Evolutionary conservation across 1,284 basidiomycete genomes (phyloP).

Genomic region (Apiotrichum mycotoxinovorans): DNA sequence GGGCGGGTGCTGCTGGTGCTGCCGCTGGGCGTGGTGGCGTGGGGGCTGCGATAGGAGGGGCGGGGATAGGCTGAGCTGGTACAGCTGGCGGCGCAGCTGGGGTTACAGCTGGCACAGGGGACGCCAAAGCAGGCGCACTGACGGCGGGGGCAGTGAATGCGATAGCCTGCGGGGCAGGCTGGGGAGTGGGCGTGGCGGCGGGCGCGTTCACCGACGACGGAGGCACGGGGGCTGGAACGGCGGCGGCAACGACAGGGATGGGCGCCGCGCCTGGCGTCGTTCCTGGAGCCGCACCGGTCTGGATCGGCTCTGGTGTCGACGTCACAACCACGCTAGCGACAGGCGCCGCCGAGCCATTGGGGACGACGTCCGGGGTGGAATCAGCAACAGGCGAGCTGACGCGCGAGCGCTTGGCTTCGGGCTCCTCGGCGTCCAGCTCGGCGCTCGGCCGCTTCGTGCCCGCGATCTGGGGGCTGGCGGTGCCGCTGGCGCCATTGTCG

Average conservation of each 20-base stretch:
- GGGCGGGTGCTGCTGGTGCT: conserved; percentile 3
- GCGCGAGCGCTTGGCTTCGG: conserved; percentile 9
- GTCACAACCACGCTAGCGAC: neutral
- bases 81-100: neutral
- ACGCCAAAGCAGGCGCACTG: neutral
- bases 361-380: no score
- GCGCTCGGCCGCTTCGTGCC: neutral
- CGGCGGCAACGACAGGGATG: neutral
- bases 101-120: no score
- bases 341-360: neutral
- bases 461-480: neutral
- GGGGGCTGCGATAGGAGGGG: no score
- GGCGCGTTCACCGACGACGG: no score
- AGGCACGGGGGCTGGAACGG: no score
- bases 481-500: neutral
- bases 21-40: conserved; percentile 5
- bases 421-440: conserved; percentile 1
- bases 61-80: neutral
- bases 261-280: neutral
- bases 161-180: neutral
- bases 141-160: neutral
- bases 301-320: no score
- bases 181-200: neutral
- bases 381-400: neutral
- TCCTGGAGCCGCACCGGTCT: neutral